Evolutionary conservation across 208 protist genomes (phyloP), one percentile per base, ranked within the genome.

Genomic region (Kentomonas sorsogonicus): DNA sequence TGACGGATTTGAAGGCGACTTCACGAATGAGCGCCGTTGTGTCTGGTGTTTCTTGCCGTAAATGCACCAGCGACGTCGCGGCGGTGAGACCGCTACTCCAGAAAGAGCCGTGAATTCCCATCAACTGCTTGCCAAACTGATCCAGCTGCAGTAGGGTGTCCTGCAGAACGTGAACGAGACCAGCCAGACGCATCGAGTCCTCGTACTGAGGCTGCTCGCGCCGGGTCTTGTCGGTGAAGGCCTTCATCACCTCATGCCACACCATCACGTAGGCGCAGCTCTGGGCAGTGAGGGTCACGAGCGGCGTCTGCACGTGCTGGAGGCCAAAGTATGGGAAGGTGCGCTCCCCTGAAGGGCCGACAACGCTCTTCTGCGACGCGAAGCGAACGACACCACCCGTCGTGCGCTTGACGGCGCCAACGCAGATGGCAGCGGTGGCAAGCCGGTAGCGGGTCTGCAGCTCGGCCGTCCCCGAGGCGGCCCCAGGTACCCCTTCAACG

Each of bases 291-390:
- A 87, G 61, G 50, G 79, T 75, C 47, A 94, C 88, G 30, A 94
- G 72, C 18, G 83, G 77, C 0, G 82, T 86, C 53, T 94, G 88
- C 33, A 94, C 78, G 52, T 94, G 82, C 59, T 94, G 88, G 3
- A 94, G 67, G 13, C 88, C 88, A 43, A 92, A 72, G 53, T 81
- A 87, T 5, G 88, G 83, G 58, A 91, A 89, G 69, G 88, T 90
- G n/a, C 83, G 76, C 16, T 60, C 53, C 44, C 78, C 71, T 51
- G 87, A 77, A 27, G 81, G 79, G 29, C 88, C 88, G 3, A 90
- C 72, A 39, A 94, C 66, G 52, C 66, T 60, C 65, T 83, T 85
- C 53, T 86, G 67, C 33, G 84, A 67, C 27, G 77, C 67, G 72
- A 75, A 83, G 36, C 30, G 46, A 26, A 92, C 72, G 39, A 91